Percentiles rank a stretch among this genome's conserved stretches.
Evolutionary conservation across 441 rosid genomes (phyloP).

Genomic region (Populus trichocarpa): DNA sequence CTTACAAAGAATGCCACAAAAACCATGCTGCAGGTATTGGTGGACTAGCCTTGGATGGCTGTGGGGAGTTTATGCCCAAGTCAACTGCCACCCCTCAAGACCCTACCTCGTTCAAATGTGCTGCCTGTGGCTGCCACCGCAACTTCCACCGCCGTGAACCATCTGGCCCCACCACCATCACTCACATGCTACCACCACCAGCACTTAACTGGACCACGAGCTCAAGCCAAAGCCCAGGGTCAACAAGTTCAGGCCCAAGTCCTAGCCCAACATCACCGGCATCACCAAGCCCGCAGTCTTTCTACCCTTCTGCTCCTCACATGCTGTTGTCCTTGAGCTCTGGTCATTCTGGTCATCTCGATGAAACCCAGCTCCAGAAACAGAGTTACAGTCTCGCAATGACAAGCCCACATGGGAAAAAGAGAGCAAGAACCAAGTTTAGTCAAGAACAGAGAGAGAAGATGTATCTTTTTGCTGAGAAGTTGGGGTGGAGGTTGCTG

Average conservation of each 20-base stretch:
- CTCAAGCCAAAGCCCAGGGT: slow-evolving; percentile 37
- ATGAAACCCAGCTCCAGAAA: slow-evolving; percentile 16
- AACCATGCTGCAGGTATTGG: slow-evolving; percentile 79
- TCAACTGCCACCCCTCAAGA: slow-evolving; percentile 24
- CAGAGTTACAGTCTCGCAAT: slow-evolving; percentile 6
- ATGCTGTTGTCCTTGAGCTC: slow-evolving; percentile 42
- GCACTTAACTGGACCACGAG: slow-evolving; percentile 31
- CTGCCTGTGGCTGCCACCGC: slow-evolving; percentile 80
- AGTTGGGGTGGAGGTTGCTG: slow-evolving; percentile 55
- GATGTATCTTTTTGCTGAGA: slow-evolving; percentile 55
- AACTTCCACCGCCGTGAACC: slow-evolving; percentile 63
- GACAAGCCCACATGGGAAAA: slow-evolving; percentile 16
- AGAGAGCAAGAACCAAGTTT: slow-evolving; percentile 37
- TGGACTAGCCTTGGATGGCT: slow-evolving; percentile 62
- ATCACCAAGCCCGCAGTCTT: slow-evolving; percentile 41
- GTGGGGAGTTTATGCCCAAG: slow-evolving; percentile 65
- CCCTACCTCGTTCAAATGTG: slow-evolving; percentile 57
- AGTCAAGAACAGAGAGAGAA: slow-evolving; percentile 49
- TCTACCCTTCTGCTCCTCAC: slow-evolving; percentile 45
- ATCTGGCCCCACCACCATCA: slow-evolving; percentile 5
- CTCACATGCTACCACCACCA: slow-evolving; percentile 12
- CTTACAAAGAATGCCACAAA: slow-evolving; percentile 74
- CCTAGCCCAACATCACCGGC: slow-evolving; percentile 32
- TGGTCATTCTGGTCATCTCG: slow-evolving; percentile 12
- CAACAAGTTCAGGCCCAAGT: slow-evolving; percentile 28